Percentiles rank a stretch among this genome's conserved stretches.
Evolutionary conservation across 768 basidiomycete species (phyloP).

Genomic region (Psilocybe tampanensis): DNA sequence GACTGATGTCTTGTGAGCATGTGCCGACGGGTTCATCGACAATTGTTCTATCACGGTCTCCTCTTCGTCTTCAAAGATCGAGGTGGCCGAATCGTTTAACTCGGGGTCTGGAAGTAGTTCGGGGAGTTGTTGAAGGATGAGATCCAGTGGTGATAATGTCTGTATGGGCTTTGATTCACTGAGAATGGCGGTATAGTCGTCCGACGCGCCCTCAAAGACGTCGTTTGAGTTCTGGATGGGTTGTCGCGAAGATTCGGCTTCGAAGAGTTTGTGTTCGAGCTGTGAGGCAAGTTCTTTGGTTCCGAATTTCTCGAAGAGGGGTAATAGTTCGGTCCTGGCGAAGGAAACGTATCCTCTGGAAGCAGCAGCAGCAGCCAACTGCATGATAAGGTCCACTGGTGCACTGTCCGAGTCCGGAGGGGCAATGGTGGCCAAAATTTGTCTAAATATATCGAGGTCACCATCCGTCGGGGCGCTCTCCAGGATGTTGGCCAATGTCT

Average conservation of each 20-base stretch:
- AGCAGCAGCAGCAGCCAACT: conserved; percentile 45
- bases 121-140: conserved; percentile 32
- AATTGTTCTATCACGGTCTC: conserved; percentile 26
- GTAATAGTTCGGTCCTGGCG: conserved; percentile 21
- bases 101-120: conserved; percentile 27
- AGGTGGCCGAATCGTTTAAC: conserved; percentile 14
- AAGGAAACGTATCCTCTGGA: conserved; percentile 43
- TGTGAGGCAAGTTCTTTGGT: conserved; percentile 8
- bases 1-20: conserved; percentile 10
- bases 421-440: conserved; percentile 15
- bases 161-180: conserved; percentile 11
- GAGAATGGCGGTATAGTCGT: conserved; percentile 29
- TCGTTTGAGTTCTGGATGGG: background rate
- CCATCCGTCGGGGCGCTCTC: conserved; percentile 2
- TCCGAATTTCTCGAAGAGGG: conserved; percentile 20
- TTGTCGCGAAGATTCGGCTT: background rate
- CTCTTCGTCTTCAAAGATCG: conserved; percentile 36
- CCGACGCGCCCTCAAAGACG: conserved; percentile 33
- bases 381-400: conserved; percentile 38
- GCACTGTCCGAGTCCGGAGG: conserved; percentile 27
- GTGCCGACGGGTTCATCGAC: conserved; percentile 1
- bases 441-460: conserved; percentile 15
- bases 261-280: conserved; percentile 17
- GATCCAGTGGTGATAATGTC: conserved; percentile 25
- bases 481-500: conserved; percentile 17